These are phyloP conservation scores for Puccinia triticina DNA, from an alignment of 1,284 basidiomycete genomes.

Conservation along the genomic window DNA sequence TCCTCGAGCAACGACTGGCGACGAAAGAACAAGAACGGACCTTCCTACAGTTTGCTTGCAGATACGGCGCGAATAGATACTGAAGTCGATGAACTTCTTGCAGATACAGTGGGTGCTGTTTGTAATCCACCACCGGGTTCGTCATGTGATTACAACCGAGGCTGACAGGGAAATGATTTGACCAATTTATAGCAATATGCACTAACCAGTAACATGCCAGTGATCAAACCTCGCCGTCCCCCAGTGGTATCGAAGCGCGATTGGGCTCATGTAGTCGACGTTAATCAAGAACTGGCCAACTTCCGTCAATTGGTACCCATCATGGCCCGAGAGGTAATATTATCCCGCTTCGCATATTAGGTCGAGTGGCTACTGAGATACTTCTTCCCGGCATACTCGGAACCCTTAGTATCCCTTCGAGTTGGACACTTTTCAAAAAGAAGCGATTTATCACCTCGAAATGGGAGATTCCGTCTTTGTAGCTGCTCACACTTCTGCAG, in stretches of 20 bases:
- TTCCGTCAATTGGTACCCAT: conserved; percentile 85
- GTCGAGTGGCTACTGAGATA: neutral
- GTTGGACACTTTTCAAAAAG: conserved; percentile 90
- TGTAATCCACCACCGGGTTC: neutral
- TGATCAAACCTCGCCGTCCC: conserved; percentile 9
- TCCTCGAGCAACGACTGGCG: conserved; percentile 34
- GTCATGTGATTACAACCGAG: neutral
- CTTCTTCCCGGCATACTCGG: neutral
- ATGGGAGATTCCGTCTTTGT: conserved; percentile 98
- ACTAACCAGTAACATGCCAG: conserved; percentile 11
- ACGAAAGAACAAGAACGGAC: conserved; percentile 19
- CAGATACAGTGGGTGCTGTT: conserved; percentile 28
- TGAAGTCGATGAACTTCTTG: conserved; percentile 36
- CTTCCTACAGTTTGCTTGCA: neutral
- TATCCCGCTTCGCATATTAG: neutral
- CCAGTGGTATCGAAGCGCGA: conserved; percentile 71
- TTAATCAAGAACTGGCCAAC: conserved; percentile 84
- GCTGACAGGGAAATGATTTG: neutral
- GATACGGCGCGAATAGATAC: conserved; percentile 35
- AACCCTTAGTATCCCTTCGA: conserved; percentile 75
- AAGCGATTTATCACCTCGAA: conserved; percentile 96
- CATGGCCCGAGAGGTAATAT: conserved; percentile 68
- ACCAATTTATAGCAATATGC: neutral
- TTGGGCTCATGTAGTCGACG: conserved; percentile 96
- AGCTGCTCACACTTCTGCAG: conserved; percentile 98